A percentile compares a stretch with the other conserved stretches of the same genome.
Conservation (phyloP, 2,329 filamentous ascomycete species). For the Diaporthe helianthi region DNA sequence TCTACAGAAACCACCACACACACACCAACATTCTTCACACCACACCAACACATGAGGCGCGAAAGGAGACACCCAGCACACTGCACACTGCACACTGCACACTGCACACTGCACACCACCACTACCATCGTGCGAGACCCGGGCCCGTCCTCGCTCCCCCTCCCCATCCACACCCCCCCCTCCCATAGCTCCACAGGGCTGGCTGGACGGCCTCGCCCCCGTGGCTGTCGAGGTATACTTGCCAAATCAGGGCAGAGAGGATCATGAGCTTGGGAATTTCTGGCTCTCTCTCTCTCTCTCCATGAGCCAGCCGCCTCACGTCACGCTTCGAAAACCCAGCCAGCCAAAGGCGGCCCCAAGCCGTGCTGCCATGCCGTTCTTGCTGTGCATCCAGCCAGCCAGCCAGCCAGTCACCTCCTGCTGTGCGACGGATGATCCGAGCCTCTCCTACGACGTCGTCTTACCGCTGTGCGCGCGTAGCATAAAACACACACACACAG, state of each 20-base stretch:
- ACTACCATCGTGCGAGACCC: not conserved
- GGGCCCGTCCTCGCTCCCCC: not conserved
- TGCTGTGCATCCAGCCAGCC: too few species aligned
- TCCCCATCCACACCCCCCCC: not conserved
- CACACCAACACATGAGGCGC: not conserved
- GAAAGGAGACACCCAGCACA: not conserved
- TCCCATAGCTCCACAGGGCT: not conserved
- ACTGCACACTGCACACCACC: not conserved
- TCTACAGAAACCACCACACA: conserved; percentile 18
- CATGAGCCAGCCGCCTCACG: conserved; percentile 9
- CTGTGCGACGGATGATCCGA: conserved; percentile 27
- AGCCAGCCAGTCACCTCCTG: conserved; percentile 16
- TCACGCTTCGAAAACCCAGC: not conserved
- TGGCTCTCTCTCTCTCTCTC: not conserved
- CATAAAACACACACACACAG: not conserved
- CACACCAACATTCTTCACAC: not conserved
- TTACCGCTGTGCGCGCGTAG: not conserved
- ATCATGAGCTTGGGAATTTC: not conserved
- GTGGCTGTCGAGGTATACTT: conserved; percentile 4
- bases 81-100: not conserved
- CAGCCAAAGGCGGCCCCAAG: too few species aligned
- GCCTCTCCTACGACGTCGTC: not conserved
- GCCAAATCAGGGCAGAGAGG: conserved; percentile 2
- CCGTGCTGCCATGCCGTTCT: too few species aligned
- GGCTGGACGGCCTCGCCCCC: not conserved